Base-by-base conservation (phyloP, 2,329 filamentous ascomycete genomes). In the Fragosphaeria purpurea region DNA sequence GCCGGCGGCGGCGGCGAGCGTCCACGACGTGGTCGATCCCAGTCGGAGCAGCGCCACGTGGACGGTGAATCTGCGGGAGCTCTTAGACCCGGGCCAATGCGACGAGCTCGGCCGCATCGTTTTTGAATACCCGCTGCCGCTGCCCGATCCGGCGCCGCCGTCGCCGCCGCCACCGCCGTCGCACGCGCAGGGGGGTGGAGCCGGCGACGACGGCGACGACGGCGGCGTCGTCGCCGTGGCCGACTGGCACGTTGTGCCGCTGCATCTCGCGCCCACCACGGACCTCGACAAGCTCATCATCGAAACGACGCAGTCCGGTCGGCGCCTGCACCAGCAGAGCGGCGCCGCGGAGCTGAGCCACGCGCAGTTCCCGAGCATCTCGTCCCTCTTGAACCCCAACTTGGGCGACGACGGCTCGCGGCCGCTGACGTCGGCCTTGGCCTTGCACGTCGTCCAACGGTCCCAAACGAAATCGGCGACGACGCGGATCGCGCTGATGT, bases 281-380 rank as follows among this genome's bases (percentile, higher is more conserved):
- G 49, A 50, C 33, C 12, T 54, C 11, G 51, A 54, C 10, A 45
- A 41, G 1, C 33, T 53, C 22, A 50, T 53, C 1, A 44, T 51
- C 12, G 43, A 49, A 5, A 46, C 45, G 5, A 53, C 52, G 2
- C 46, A 50, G 30, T 52, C 42, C 10, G 49, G 47, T 3, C 51
- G 48, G 2, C 51, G 35, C 6, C 33, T 40, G 5, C 44, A 49
- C 31, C 41, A 49, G 22, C 48, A 41, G 13, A 37, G 34, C 11
- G 44, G 11, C 4, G 32, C 35, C 5, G 42, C 46, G 40, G 53
- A 53, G 48, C 46, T 55, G 9, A 47, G 48, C 1, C 46, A 54
- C n/a, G 46, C 55, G 0, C 42, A 47, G 7, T 62, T 61, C 35
- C 59, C 58, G 1, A 60, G 58, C 47, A 61, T 62, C 34, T 57